Conservation (phyloP, 768 basidiomycete genomes). For the Cytidiella melzeri region DNA sequence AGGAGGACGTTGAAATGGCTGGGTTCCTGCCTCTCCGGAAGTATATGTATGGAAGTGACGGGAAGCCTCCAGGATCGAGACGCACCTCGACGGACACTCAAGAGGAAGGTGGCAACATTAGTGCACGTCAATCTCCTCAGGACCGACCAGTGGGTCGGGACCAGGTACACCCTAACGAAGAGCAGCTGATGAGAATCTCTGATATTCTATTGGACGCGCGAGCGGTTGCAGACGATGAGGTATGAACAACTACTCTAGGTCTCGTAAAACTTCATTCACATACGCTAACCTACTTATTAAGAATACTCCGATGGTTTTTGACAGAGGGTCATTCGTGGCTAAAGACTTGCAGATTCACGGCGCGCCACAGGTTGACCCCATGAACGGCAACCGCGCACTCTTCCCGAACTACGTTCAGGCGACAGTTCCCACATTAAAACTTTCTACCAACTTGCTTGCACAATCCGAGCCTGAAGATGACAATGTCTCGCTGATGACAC, state of each 20-base stretch:
- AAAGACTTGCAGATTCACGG: too few species aligned
- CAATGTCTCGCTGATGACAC: slow-evolving; percentile 60
- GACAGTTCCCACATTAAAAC: too few species aligned
- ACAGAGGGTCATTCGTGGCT: slow-evolving; percentile 11
- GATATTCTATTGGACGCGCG: slow-evolving; percentile 76
- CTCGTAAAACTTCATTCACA: neutral
- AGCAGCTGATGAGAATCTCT: slow-evolving; percentile 89
- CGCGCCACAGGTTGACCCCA: too few species aligned
- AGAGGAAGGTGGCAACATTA: neutral
- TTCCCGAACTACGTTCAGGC: too few species aligned
- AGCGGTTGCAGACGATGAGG: slow-evolving; percentile 52
- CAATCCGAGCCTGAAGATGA: slow-evolving; percentile 41
- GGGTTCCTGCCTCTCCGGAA: slow-evolving; percentile 82
- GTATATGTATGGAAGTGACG: slow-evolving; percentile 38
- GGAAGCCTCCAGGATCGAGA: slow-evolving; percentile 9
- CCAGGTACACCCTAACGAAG: slow-evolving; percentile 84
- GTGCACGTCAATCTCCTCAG: neutral
- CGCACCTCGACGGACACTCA: neutral
- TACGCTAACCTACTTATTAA: slow-evolving; percentile 3
- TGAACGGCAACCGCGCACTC: too few species aligned
- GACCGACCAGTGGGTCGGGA: slow-evolving; percentile 13
- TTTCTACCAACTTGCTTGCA: slow-evolving; percentile 12
- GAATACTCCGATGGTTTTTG: slow-evolving; percentile 20
- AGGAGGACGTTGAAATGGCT: slow-evolving; percentile 85
- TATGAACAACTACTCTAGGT: slow-evolving; percentile 26